A percentile compares a stretch with the other conserved stretches of the same genome.
Conservation (phyloP, 768 basidiomycete genomes). For the Mrakia gelida region DNA sequence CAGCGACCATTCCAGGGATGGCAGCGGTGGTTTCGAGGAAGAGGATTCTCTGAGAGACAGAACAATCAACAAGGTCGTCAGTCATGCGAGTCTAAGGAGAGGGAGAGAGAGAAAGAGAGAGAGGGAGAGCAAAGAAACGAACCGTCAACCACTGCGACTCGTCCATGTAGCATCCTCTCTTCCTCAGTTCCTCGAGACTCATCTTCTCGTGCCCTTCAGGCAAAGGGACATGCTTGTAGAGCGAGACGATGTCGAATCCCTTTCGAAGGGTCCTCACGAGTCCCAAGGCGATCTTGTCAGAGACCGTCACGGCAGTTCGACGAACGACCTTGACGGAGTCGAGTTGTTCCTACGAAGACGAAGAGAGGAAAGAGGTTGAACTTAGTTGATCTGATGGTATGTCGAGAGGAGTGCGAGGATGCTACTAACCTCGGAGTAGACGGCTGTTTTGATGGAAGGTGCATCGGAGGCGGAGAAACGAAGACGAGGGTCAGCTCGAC, state of each 20-base stretch:
- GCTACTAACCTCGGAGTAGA: constrained; percentile 7
- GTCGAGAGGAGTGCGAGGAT: too few relatives aligned
- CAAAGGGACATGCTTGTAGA: constrained; percentile 26
- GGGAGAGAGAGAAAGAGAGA: constrained; percentile 43
- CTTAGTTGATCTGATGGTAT: background rate
- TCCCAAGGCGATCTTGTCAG: constrained; percentile 67
- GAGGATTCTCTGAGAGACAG: constrained; percentile 11
- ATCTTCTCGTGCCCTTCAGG: constrained; percentile 53
- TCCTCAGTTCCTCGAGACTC: constrained; percentile 66
- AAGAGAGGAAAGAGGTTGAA: background rate
- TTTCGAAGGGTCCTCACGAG: constrained; percentile 55
- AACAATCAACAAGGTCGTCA: constrained; percentile 46
- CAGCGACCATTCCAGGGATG: constrained; percentile 57
- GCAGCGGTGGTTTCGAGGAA: constrained; percentile 81
- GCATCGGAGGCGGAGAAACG: background rate
- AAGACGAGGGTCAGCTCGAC: background rate
- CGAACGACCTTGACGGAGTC: constrained; percentile 61
- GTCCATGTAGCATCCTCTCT: constrained; percentile 67
- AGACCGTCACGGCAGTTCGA: constrained; percentile 57
- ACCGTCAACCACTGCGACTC: constrained; percentile 73
- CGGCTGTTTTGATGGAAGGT: background rate
- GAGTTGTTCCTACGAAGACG: constrained; percentile 36
- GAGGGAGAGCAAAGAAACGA: constrained; percentile 37
- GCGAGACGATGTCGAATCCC: constrained; percentile 68
- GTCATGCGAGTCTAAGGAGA: too few relatives aligned